phyloP scores from a whole-genome alignment of 441 rosid genomes.

The Euphorbia celastroides region DNA sequence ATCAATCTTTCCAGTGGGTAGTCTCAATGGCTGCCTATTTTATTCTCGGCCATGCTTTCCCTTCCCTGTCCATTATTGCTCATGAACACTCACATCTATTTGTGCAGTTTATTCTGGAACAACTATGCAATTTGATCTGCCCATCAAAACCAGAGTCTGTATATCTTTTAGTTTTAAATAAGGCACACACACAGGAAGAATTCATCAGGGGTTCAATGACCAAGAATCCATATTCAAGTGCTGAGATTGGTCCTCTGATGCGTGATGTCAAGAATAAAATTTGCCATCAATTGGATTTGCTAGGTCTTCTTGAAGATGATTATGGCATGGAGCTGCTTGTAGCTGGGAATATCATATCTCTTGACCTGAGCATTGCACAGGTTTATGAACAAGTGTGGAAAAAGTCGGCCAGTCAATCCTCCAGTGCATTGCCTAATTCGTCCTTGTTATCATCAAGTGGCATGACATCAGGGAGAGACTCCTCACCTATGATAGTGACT shows the following conservation, averaged over 20 bases:
- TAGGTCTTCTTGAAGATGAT: constrained; percentile 96
- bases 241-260: constrained; percentile 99
- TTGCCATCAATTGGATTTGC: constrained; percentile 90
- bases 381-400: constrained; percentile 99
- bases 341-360: constrained; percentile 98
- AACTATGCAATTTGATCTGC: constrained; percentile 99
- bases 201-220: constrained; percentile 99
- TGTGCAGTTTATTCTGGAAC: constrained; percentile 97
- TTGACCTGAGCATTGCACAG: constrained; percentile 97
- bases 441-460: constrained; percentile 63
- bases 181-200: constrained; percentile 99
- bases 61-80: constrained; percentile 6
- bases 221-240: constrained; percentile 96
- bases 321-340: constrained; percentile 98
- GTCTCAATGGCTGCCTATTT: not conserved
- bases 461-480: constrained; percentile 67
- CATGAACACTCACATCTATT: constrained; percentile 24
- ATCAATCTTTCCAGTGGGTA: no score
- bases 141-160: constrained; percentile 96
- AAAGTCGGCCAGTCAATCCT: constrained; percentile 81
- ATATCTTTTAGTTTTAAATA: constrained; percentile 83
- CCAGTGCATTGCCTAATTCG: constrained; percentile 56
- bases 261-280: constrained; percentile 99
- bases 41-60: no score
- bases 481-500: constrained; percentile 96